Evolutionary conservation across 2,329 filamentous ascomycete species (phyloP).

Genomic region (Aspergillus sp.): DNA sequence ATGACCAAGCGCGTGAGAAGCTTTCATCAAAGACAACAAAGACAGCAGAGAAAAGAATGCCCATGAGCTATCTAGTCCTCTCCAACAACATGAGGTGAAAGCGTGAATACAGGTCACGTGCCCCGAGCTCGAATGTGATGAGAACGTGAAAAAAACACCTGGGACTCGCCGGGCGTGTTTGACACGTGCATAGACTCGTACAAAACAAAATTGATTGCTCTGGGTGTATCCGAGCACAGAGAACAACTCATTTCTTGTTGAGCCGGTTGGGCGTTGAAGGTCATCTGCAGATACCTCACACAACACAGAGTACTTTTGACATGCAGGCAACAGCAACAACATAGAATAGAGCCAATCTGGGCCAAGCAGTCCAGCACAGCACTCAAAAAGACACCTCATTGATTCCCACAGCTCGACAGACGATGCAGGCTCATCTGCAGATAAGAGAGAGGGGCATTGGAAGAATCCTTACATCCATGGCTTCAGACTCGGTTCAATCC

Average conservation of each 20-base stretch:
- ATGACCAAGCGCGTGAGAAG: neutral
- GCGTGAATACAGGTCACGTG: neutral
- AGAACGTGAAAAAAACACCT: neutral
- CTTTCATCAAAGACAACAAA: neutral
- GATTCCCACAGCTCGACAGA: neutral
- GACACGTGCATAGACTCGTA: neutral
- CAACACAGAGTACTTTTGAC: neutral
- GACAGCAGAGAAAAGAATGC: neutral
- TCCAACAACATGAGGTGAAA: neutral
- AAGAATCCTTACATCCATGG: slow-evolving; percentile 17
- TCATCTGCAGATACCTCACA: neutral
- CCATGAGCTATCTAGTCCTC: neutral
- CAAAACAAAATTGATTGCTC: neutral
- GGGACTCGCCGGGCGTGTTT: neutral
- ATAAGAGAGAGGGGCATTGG: neutral
- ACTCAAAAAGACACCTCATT: neutral
- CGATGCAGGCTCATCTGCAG: neutral
- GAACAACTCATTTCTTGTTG: neutral
- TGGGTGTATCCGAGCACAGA: neutral
- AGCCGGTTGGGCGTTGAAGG: neutral
- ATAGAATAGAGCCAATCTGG: neutral
- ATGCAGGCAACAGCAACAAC: neutral
- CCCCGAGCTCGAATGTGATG: neutral
- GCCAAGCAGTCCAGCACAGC: neutral
- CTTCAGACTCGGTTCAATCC: neutral